Percentiles rank a stretch among this genome's conserved stretches.
Conservation (phyloP, 345 rosid genomes). For the Sonneratia alba region DNA sequence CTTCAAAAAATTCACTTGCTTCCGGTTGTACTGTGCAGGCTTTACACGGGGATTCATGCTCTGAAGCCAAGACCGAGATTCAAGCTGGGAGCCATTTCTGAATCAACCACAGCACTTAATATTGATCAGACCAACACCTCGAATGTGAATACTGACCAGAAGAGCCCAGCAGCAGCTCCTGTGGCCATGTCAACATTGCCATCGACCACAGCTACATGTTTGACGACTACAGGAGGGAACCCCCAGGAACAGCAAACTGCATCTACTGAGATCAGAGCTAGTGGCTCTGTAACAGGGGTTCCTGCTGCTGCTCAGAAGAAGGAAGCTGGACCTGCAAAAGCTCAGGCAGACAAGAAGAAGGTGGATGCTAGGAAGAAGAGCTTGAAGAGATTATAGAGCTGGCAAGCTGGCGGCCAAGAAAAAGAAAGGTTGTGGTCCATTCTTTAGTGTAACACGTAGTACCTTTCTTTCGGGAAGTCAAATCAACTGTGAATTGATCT, state of each 20-base stretch:
- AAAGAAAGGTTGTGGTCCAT: not conserved
- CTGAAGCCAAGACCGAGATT: conserved; percentile 66
- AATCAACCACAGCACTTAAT: conserved; percentile 74
- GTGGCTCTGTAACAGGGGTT: conserved; percentile 25
- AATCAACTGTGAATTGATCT: conserved; percentile 10
- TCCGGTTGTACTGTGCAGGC: conserved; percentile 36
- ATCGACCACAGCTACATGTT: conserved; percentile 29
- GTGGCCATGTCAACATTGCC: conserved; percentile 17
- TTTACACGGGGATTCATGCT: conserved; percentile 91
- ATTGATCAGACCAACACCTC: conserved; percentile 60
- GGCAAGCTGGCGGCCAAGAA: too few relatives aligned
- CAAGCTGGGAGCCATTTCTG: conserved; percentile 80
- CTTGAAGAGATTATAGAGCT: conserved; percentile 58
- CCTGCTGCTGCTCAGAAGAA: conserved; percentile 29
- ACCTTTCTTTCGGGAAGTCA: not conserved
- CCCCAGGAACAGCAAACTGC: conserved; percentile 40
- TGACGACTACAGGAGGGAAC: conserved; percentile 45
- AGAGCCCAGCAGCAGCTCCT: conserved; percentile 34
- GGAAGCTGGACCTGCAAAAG: conserved; percentile 53
- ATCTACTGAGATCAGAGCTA: conserved; percentile 29
- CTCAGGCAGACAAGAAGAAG: conserved; percentile 80
- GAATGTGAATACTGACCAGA: conserved; percentile 25
- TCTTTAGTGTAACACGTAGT: not conserved
- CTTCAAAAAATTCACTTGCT: not conserved
- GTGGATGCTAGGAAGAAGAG: conserved; percentile 97